Conservation (phyloP, 768 basidiomycete species). For the Pleurotus giganteus region DNA sequence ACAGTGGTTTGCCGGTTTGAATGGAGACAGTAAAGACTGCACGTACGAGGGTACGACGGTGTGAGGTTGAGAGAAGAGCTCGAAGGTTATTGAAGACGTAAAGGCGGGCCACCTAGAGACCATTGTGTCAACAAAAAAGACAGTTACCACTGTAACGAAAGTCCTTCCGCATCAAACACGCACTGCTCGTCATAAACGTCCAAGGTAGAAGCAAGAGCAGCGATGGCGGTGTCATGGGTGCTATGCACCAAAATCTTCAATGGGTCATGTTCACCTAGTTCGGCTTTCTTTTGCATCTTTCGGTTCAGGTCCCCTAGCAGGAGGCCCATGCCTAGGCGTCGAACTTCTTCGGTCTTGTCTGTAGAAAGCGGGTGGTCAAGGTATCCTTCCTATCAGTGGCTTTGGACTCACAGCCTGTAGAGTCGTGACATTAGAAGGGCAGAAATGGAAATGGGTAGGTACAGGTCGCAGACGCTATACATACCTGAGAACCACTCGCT, state of each 20-base stretch:
- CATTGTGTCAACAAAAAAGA: neutral
- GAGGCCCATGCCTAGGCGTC: constrained; percentile 74
- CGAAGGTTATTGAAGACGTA: constrained; percentile 71
- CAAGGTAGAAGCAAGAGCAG: constrained; percentile 59
- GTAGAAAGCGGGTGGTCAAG: constrained; percentile 3
- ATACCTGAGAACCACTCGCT: constrained; percentile 76
- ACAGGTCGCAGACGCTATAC: constrained; percentile 9
- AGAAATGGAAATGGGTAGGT: constrained; percentile 10
- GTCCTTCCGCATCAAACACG: constrained; percentile 13
- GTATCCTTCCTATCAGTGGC: neutral
- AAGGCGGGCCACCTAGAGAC: constrained; percentile 68
- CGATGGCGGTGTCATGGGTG: constrained; percentile 73
- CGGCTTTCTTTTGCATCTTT: constrained; percentile 61
- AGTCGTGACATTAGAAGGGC: constrained; percentile 14
- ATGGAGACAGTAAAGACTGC: constrained; percentile 40
- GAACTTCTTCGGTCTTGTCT: constrained; percentile 76
- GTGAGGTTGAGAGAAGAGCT: constrained; percentile 53
- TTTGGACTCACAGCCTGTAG: constrained; percentile 3
- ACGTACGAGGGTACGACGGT: constrained; percentile 20
- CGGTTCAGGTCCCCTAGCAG: constrained; percentile 61
- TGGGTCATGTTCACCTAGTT: constrained; percentile 41
- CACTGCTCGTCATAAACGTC: constrained; percentile 74
- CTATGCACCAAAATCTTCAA: constrained; percentile 66
- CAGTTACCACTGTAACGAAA: neutral
- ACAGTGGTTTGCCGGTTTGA: constrained; percentile 44